Conservation (phyloP, 495 filamentous ascomycete species). For the Talaromyces wortmannii region DNA sequence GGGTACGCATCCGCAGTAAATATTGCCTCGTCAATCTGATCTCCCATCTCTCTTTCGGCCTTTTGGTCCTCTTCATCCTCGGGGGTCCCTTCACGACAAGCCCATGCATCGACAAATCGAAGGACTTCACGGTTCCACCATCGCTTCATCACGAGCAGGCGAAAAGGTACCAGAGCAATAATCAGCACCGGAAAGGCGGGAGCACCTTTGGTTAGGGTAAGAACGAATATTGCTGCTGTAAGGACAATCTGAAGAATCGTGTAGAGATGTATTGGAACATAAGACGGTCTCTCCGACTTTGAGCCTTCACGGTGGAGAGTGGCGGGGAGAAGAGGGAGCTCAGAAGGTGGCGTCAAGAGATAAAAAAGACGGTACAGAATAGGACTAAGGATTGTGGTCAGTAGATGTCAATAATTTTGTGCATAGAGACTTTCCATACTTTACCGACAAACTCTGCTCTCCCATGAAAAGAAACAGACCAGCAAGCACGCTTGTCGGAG, state of each 20-base stretch:
- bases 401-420: neutral
- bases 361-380: conserved; percentile 59
- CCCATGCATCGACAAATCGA: conserved; percentile 61
- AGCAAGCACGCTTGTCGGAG: conserved; percentile 61
- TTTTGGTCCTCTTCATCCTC: conserved; percentile 50
- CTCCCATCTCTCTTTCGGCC: neutral
- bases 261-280: conserved; percentile 55
- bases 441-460: conserved; percentile 62
- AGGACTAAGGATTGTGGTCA: conserved; percentile 28
- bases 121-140: conserved; percentile 57
- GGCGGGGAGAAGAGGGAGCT: conserved; percentile 51
- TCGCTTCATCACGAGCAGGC: conserved; percentile 55
- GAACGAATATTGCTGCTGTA: conserved; percentile 54
- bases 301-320: neutral
- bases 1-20: conserved; percentile 2
- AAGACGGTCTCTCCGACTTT: conserved; percentile 23
- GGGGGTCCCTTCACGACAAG: conserved; percentile 59
- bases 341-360: conserved; percentile 56
- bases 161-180: conserved; percentile 56
- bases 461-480: conserved; percentile 71
- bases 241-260: conserved; percentile 54
- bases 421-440: conserved; percentile 22
- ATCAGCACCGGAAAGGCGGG: conserved; percentile 64
- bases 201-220: conserved; percentile 58
- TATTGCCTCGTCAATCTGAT: conserved; percentile 4